Base-by-base conservation (phyloP, 2,329 filamentous ascomycete species). In the Monosporascus cannonballus region DNA sequence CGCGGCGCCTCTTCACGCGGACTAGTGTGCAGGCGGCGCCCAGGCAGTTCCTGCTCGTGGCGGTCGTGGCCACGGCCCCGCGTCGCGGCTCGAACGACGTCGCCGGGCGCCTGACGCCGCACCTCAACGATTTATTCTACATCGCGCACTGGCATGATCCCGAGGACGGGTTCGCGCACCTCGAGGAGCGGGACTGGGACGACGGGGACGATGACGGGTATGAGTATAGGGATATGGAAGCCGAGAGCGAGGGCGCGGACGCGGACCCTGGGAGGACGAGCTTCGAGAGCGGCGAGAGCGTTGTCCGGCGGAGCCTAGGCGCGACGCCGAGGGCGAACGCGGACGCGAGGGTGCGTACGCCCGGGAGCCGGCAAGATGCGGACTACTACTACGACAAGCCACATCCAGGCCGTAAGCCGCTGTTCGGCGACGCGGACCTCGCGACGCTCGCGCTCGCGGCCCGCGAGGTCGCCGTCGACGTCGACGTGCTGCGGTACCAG, bases 131-230 rank as follows among this genome's bases (percentile, higher is more conserved):
- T 54, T 83, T 89, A 58, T 86, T 97, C 59, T 90, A 91, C 66
- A 85, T 97, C 53, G 93, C 89, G 0, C 92, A 97, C 68, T 89
- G 85, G 73, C 91, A 97, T 63, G 80, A 86, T 53, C 77, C 79
- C 0, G 76, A 80, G 1, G 84, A 93, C 65, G 89, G 87, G 0
- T 87, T 91, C 56, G 78, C 84, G 4, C 88, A 94, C 57, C 69
- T 93, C 0, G 88, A 95, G 54, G 85, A 89, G 37, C 71, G 70
- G 20, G 71, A 75, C 24, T 65, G 62, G 56, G 69, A 59, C 6
- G 67, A 66, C 7, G 67, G 71, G 51, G 66, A 66, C 18, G 64
- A 67, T 18, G 14, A 71, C 6, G 65, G 30, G 9, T 34, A 34
- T 34, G 30, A 4, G 30, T 34, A 34, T 34, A 9, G 30, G 30